Conservation (phyloP, 2,329 filamentous ascomycete genomes). For the Calycina herbarum region DNA sequence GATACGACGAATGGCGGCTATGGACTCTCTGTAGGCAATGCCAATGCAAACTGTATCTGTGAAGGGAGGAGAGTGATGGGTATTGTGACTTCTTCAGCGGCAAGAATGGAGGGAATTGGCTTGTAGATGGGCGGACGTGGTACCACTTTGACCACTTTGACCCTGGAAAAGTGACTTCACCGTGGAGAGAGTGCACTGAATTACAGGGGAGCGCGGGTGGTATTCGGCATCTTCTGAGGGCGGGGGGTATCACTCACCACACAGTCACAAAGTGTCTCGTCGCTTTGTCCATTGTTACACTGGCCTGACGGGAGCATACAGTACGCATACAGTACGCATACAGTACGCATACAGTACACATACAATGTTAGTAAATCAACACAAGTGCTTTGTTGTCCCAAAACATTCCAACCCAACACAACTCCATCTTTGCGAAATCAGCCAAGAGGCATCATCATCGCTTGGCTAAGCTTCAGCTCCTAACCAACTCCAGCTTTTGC, state of each 20-base stretch:
- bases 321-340: too few species aligned
- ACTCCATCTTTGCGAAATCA: not conserved
- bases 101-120: conserved; percentile 3
- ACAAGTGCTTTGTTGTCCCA: not conserved
- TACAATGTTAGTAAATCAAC: not conserved
- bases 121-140: not conserved
- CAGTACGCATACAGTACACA: too few species aligned
- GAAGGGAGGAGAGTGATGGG: not conserved
- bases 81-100: not conserved
- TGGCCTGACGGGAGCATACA: too few species aligned
- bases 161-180: not conserved
- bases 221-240: not conserved
- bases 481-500: not conserved
- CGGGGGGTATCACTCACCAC: too few species aligned
- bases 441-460: not conserved
- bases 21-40: not conserved
- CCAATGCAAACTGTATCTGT: not conserved
- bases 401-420: not conserved
- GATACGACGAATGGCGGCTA: not conserved
- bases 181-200: not conserved
- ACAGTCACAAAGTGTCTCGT: too few species aligned
- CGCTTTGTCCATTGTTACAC: too few species aligned
- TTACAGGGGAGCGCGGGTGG: not conserved
- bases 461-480: not conserved
- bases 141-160: too few species aligned